Base-by-base conservation (phyloP, 208 protist genomes). In the Leishmania tarentolae region DNA sequence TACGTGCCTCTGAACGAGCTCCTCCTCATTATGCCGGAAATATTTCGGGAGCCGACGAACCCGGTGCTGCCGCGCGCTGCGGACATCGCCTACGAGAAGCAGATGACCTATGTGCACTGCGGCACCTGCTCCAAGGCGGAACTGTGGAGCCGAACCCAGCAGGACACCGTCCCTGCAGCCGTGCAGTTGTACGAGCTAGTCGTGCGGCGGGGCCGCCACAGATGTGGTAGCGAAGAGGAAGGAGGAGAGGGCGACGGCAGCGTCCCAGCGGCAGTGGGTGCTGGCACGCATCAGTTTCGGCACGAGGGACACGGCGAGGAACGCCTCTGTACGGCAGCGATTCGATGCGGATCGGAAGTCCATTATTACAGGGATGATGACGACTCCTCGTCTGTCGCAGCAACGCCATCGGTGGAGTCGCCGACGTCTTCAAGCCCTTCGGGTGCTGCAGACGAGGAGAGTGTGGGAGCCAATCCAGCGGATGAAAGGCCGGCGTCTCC, bases 1-100 rank as follows among this genome's bases (percentile, higher is more conserved):
- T 94, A 92, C 86, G 92, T 96, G 0, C 90, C 94, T 0, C 82
- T 96, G 4, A 96, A 97, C 79, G 92, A 97, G 80, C 85, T 97
- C 21, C 86, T 94, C 3, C 83, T 97, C 56, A 87, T 94, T 53
- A 86, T 95, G 70, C 92, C 92, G 31, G 88, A 95, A 70, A 88
- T 95, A 8, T 83, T 92, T 69, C 87, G 87, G 19, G 85, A 95
- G 69, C 87, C 90, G 47, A 84, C 69, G 24, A 95, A 94, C 76
- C 83, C 91, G 11, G 86, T 92, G 21, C 87, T 93, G 74, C 91
- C 90, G 9, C 89, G 88, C 21, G 90, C 91, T 19, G 86, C 89
- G 13, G 92, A 96, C 52, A 92, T 94, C 80, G 84, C 90, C 46
- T 94, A 95, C 46, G 88, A 94, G 77, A 95, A 95, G 83, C 86